A percentile compares a stretch with the other conserved stretches of the same genome.
phyloP scores from a whole-genome alignment of 306 rosid genomes.

The Parietaria judaica region DNA sequence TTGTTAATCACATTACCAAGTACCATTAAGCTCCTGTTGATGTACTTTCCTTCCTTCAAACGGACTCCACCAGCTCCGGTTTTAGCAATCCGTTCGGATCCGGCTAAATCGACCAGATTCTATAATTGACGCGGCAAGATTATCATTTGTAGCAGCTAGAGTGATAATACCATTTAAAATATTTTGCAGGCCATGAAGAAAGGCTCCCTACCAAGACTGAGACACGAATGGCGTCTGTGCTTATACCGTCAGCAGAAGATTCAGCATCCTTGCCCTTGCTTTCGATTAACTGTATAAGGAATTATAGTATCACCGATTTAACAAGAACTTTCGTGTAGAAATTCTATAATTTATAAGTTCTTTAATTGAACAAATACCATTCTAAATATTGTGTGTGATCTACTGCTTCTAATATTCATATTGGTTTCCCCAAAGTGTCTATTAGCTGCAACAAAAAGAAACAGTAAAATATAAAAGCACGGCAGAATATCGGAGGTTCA shows the following conservation, averaged over 20 bases:
- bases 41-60: conserved; percentile 89
- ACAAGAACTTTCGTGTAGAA: neutral
- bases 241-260: conserved; percentile 32
- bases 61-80: conserved; percentile 96
- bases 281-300: conserved; percentile 64
- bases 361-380: conserved; percentile 45
- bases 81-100: conserved; percentile 94
- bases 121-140: conserved; percentile 12
- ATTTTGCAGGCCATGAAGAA: conserved; percentile 1
- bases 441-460: conserved; percentile 44
- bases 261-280: conserved; percentile 68
- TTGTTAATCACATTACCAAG: conserved; percentile 93
- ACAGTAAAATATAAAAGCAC: conserved; percentile 14
- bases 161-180: neutral
- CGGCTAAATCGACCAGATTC: conserved; percentile 96
- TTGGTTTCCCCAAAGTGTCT: conserved; percentile 96
- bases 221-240: conserved; percentile 70
- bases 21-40: conserved; percentile 92
- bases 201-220: conserved; percentile 76
- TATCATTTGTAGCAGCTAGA: neutral
- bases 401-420: conserved; percentile 91
- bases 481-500: conserved; percentile 1
- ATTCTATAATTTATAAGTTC: neutral
- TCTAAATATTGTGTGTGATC: conserved; percentile 95
- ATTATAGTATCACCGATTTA: neutral